Evolutionary conservation across 1,284 basidiomycete genomes (phyloP).

Genomic region (Heterobasidion parviporum): DNA sequence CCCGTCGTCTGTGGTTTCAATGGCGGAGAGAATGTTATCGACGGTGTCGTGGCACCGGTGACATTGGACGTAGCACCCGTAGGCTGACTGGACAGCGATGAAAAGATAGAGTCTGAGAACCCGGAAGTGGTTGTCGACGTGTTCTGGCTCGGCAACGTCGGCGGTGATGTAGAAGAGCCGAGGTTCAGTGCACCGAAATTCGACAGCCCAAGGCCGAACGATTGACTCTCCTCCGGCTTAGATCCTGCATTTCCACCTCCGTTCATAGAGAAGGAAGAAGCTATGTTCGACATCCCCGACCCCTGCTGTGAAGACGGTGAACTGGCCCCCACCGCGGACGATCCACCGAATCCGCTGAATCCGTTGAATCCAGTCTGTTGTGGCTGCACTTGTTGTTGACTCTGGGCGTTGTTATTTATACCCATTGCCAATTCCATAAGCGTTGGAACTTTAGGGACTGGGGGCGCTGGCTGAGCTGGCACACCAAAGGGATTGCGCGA

Average conservation of each 20-base stretch:
- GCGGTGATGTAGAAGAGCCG: slow-evolving; percentile 12
- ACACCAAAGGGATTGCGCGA: slow-evolving; percentile 93
- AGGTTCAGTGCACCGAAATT: slow-evolving; percentile 7
- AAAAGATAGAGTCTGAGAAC: slow-evolving; percentile 42
- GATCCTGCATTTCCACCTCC: slow-evolving; percentile 20
- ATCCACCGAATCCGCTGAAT: not conserved
- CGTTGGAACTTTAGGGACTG: slow-evolving; percentile 69
- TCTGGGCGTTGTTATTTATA: slow-evolving; percentile 17
- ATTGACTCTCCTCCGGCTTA: slow-evolving; percentile 24
- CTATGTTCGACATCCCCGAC: slow-evolving; percentile 55
- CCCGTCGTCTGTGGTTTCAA: slow-evolving; percentile 78
- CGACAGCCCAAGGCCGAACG: not conserved
- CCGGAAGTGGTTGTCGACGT: slow-evolving; percentile 34
- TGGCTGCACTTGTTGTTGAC: slow-evolving; percentile 20
- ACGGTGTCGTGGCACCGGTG: slow-evolving; percentile 12
- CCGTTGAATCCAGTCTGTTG: slow-evolving; percentile 14
- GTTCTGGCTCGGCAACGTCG: slow-evolving; percentile 24
- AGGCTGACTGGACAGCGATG: slow-evolving; percentile 40
- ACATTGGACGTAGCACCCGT: slow-evolving; percentile 30
- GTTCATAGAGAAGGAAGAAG: slow-evolving; percentile 62
- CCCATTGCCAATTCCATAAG: slow-evolving; percentile 75
- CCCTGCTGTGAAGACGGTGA: slow-evolving; percentile 9
- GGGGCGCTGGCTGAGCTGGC: slow-evolving; percentile 57
- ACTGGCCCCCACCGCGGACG: not conserved
- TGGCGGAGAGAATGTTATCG: slow-evolving; percentile 19